A percentile compares a stretch with the other conserved stretches of the same genome.
These are phyloP conservation scores for Thielaviopsis cerberus DNA, from an alignment of 2,329 filamentous ascomycete species.

Conservation along the genomic window DNA sequence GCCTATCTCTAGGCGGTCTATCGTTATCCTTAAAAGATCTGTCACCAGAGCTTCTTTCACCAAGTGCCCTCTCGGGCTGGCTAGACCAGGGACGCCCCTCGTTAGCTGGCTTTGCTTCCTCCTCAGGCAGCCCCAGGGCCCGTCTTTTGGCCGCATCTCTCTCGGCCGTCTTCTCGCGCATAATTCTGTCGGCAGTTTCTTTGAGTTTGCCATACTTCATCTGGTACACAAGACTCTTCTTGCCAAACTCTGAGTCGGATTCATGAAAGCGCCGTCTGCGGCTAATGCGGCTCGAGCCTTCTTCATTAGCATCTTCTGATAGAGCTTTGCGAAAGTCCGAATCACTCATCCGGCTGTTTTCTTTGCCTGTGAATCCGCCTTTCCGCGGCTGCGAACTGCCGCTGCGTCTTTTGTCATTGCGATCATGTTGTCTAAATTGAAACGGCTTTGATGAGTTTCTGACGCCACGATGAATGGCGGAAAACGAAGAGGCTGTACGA, in stretches of 20 bases:
- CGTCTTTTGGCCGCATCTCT: conserved; percentile 1
- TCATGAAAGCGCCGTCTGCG: conserved; percentile 35
- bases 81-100: not conserved
- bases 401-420: not conserved
- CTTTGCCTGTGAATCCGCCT: not conserved
- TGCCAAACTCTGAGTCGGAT: conserved; percentile 30
- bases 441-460: not conserved
- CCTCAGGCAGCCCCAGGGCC: not conserved
- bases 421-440: not conserved
- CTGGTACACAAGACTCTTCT: conserved; percentile 36
- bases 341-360: not conserved
- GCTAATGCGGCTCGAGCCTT: conserved; percentile 22
- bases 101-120: not conserved
- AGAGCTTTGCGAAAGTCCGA: conserved; percentile 16
- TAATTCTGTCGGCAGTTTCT: conserved; percentile 15
- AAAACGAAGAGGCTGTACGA: conserved; percentile 24
- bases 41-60: not conserved
- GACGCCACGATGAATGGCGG: conserved; percentile 51
- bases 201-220: conserved; percentile 28
- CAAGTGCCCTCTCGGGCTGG: not conserved
- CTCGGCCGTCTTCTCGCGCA: conserved; percentile 7
- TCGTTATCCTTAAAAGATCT: not conserved
- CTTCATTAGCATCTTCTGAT: conserved; percentile 18
- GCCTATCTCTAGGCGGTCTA: not conserved
- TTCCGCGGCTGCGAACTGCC: not conserved